These are phyloP conservation scores for Maudiozyma barnettii DNA, from an alignment of 805 yeast species.

Conservation along the genomic window DNA sequence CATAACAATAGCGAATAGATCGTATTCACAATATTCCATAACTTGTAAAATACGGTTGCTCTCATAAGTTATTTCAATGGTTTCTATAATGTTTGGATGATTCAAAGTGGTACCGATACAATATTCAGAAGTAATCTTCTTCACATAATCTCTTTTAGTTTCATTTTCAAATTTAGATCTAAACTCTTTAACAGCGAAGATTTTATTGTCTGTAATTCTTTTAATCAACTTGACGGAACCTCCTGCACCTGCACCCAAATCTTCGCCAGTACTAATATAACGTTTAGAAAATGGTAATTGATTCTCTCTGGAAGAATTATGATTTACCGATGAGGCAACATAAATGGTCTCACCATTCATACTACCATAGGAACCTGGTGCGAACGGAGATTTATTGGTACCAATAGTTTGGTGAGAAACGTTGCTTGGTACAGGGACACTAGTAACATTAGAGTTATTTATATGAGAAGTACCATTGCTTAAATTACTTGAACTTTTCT, in stretches of 20 bases:
- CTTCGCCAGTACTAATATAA: constrained; percentile 75
- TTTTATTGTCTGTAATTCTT: constrained; percentile 53
- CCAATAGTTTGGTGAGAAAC: background rate
- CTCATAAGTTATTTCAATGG: constrained; percentile 85
- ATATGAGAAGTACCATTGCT: background rate
- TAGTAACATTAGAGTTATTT: background rate
- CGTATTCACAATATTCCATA: constrained; percentile 91
- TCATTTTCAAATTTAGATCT: constrained; percentile 68
- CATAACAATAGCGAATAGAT: constrained; percentile 90
- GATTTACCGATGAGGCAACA: constrained; percentile 18
- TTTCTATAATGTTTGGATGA: constrained; percentile 84
- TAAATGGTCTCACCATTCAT: constrained; percentile 30
- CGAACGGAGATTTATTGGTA: constrained; percentile 4
- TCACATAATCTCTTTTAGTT: constrained; percentile 74
- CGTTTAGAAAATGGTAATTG: constrained; percentile 55
- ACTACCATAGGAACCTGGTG: constrained; percentile 31
- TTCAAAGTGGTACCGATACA: constrained; percentile 86
- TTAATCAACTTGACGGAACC: constrained; percentile 75
- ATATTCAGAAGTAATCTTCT: constrained; percentile 88
- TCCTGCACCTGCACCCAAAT: constrained; percentile 91
- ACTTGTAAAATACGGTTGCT: constrained; percentile 80
- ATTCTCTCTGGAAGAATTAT: constrained; percentile 29
- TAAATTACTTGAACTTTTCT: constrained; percentile 26
- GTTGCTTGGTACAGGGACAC: background rate
- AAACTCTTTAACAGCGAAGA: constrained; percentile 90